phyloP scores from a whole-genome alignment of 345 rosid genomes.

The Eucalyptus marginata region DNA sequence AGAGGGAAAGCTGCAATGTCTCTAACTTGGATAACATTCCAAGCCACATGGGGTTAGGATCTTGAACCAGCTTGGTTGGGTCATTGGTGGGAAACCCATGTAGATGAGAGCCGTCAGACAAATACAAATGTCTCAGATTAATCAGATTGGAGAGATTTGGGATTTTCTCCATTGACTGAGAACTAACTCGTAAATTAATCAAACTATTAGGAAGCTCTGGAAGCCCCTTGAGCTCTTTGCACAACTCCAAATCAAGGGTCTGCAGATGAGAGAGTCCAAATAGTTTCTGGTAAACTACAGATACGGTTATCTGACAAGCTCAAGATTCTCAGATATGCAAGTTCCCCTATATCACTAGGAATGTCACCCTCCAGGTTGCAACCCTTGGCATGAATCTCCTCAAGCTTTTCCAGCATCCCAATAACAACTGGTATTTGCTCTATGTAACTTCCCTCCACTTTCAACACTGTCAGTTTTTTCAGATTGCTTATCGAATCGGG shows the following conservation, averaged over 20 bases:
- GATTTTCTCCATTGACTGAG: neutral
- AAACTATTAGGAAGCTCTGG: constrained; percentile 1
- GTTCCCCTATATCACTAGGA: neutral
- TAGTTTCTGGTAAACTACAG: neutral
- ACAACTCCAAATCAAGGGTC: neutral
- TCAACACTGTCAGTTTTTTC: neutral
- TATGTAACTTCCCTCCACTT: neutral
- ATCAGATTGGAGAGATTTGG: neutral
- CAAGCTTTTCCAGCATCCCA: constrained; percentile 4
- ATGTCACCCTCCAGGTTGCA: constrained; percentile 4
- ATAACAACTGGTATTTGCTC: neutral
- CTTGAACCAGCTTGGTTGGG: neutral
- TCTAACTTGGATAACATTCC: neutral
- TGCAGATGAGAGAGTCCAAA: constrained; percentile 1
- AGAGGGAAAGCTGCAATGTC: neutral
- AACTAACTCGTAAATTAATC: neutral
- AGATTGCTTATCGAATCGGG: neutral
- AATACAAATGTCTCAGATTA: neutral
- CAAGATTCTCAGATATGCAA: neutral
- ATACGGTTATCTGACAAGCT: neutral
- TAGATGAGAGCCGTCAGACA: neutral
- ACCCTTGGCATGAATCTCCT: constrained; percentile 5
- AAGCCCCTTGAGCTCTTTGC: neutral
- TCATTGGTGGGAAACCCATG: neutral
- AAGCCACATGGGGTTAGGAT: neutral